Evolutionary conservation across 495 filamentous ascomycete genomes (phyloP).

Genomic region (Hypoxylon lienhwacheense): DNA sequence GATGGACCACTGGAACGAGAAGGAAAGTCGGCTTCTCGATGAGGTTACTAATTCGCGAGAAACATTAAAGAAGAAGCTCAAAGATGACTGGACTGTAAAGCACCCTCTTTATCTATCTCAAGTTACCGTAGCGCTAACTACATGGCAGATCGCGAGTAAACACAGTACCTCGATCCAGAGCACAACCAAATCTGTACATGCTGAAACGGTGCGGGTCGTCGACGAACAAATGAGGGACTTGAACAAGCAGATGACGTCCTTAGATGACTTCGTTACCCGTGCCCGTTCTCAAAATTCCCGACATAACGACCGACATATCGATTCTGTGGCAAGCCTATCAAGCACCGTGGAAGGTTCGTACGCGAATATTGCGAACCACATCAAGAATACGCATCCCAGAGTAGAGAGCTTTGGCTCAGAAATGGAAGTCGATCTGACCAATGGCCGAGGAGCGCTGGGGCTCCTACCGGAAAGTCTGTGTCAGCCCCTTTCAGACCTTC

Average conservation of each 20-base stretch:
- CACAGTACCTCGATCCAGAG: slow-evolving; percentile 77
- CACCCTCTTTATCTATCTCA: not conserved
- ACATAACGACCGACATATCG: slow-evolving; percentile 67
- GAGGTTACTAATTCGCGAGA: slow-evolving; percentile 73
- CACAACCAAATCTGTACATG: slow-evolving; percentile 83
- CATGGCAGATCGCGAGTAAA: slow-evolving; percentile 67
- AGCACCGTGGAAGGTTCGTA: slow-evolving; percentile 70
- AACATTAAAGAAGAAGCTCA: slow-evolving; percentile 74
- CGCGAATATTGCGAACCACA: slow-evolving; percentile 63
- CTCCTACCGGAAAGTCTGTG: slow-evolving; percentile 63
- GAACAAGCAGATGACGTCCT: slow-evolving; percentile 78
- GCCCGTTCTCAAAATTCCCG: slow-evolving; percentile 78
- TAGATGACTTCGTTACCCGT: slow-evolving; percentile 87
- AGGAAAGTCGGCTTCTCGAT: slow-evolving; percentile 68
- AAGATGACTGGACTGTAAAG: slow-evolving; percentile 84
- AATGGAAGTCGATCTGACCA: slow-evolving; percentile 56
- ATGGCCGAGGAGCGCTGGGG: slow-evolving; percentile 57
- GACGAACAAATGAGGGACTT: slow-evolving; percentile 86
- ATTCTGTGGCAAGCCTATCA: slow-evolving; percentile 63
- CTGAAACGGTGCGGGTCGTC: slow-evolving; percentile 88
- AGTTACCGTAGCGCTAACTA: slow-evolving; percentile 27
- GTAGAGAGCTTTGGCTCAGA: slow-evolving; percentile 66
- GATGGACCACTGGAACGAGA: slow-evolving; percentile 74
- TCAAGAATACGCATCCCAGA: slow-evolving; percentile 62
- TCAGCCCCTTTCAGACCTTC: slow-evolving; percentile 68